phyloP scores from a whole-genome alignment of 1,284 basidiomycete genomes.

The Ganoderma sinense region DNA sequence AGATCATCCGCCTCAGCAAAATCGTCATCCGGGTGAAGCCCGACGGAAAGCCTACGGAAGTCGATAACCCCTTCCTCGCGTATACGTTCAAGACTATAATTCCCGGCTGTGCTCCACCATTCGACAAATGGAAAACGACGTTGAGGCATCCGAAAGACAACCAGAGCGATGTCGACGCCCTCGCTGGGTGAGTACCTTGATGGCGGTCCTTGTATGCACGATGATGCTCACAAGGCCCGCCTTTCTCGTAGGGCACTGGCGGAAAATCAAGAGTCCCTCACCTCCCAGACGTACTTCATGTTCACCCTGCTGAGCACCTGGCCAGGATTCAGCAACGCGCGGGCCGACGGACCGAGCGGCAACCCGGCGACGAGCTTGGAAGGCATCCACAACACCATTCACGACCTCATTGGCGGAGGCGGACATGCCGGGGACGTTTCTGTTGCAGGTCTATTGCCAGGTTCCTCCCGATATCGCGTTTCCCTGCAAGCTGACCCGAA shows the following conservation, averaged over 20 bases:
- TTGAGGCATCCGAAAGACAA: slow-evolving; percentile 6
- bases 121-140: slow-evolving; percentile 9
- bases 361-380: slow-evolving; percentile 15
- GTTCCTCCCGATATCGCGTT: background rate
- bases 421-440: slow-evolving; percentile 14
- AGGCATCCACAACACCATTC: slow-evolving; percentile 16
- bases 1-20: background rate
- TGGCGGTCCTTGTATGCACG: background rate
- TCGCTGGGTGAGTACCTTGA: background rate
- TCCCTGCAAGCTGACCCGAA: background rate
- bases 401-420: background rate
- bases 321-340: slow-evolving; percentile 6
- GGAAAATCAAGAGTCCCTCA: background rate
- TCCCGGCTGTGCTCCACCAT: slow-evolving; percentile 8
- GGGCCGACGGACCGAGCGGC: background rate
- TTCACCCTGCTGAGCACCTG: slow-evolving; percentile 6
- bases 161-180: background rate
- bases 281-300: slow-evolving; percentile 8
- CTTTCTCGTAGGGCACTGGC: slow-evolving; percentile 4
- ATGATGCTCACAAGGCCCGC: background rate
- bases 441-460: slow-evolving; percentile 9
- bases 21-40: slow-evolving; percentile 3
- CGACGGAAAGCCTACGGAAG: background rate
- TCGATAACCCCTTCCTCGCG: slow-evolving; percentile 11
- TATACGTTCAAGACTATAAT: slow-evolving; percentile 12